Base-by-base conservation (phyloP, 257 asterid genomes). In the Scutellaria galericulata region DNA sequence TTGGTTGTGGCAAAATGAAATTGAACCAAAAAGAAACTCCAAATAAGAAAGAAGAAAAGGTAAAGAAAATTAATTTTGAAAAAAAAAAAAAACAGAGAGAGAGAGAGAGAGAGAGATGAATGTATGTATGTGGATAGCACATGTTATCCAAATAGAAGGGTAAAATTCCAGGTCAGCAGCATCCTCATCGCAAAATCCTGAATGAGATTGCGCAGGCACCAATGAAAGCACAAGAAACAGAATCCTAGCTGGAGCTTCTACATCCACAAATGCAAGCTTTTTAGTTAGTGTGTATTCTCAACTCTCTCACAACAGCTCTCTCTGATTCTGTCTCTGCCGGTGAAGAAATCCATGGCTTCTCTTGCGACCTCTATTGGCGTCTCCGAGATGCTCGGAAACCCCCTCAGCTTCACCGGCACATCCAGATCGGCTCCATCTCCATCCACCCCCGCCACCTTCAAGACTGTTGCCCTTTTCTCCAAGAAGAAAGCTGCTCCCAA, bases 381-480 rank as follows among this genome's bases (percentile, higher is more conserved):
- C 61, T 84, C 96, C 40, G 93, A 90, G 74, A 86, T 93, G 87
- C 80, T 87, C 7, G 97, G 96, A 3, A 90, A 84, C 71, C 85
- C 86, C 5, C 84, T 93, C 70, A 85, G 79, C 76, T 81, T 87
- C 82, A 77, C 66, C 47, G 78, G 77, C 53, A 81, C 83, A 7
- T 73, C 96, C 10, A 74, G 91, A 76, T 69, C 89, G 0, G 89
- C 91, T 7, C 90, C 91, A 0, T n/a, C 87, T 14, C 80, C 93
- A 0, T 85, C 96, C 0, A 75, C 39, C 73, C 57, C 95, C 18
- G 66, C 88, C 71, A 77, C 88, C 64, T 88, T 86, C 85, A 91
- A 81, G 61, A 89, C 97, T 1, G 87, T 91, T 5, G 96, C 98
- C 18, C 83, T 94, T 73, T 94, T 91, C 88, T 76, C 87, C 35